These are phyloP conservation scores for Trichoderma sp. DNA, from an alignment of 2,329 filamentous ascomycete species.

Conservation along the genomic window DNA sequence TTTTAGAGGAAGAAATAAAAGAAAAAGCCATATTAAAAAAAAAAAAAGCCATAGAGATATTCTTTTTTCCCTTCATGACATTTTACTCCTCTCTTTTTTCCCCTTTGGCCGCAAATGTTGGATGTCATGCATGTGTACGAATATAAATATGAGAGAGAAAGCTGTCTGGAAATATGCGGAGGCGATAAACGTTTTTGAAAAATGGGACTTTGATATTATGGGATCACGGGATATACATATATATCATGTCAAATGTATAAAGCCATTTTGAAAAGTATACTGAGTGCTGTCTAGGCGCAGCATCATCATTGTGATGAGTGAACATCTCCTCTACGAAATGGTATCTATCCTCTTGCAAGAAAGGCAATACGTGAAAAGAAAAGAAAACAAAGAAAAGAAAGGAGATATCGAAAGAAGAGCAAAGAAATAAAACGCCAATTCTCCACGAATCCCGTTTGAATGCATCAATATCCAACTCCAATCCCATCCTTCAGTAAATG, in stretches of 20 bases:
- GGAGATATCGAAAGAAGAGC: conserved; percentile 10
- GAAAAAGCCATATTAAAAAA: no score
- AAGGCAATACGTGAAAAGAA: conserved; percentile 7
- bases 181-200: background rate
- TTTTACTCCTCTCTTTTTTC: background rate
- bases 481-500: background rate
- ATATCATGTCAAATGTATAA: conserved; percentile 35
- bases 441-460: conserved; percentile 21
- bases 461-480: conserved; percentile 22
- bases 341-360: conserved; percentile 27
- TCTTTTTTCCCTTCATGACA: background rate
- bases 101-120: background rate
- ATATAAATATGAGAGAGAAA: conserved; percentile 6
- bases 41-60: background rate
- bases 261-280: conserved; percentile 30
- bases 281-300: conserved; percentile 29
- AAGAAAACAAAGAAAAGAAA: background rate
- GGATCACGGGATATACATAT: conserved; percentile 25
- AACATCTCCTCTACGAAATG: conserved; percentile 32
- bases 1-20: conserved; percentile 32
- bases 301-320: conserved; percentile 33
- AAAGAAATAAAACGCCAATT: conserved; percentile 32
- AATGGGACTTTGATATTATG: conserved; percentile 15
- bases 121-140: conserved; percentile 24
- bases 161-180: background rate